Percentiles rank a stretch among this genome's conserved stretches.
These are phyloP conservation scores for Fusarium sp. DNA, from an alignment of 2,329 filamentous ascomycete genomes.

Conservation along the genomic window DNA sequence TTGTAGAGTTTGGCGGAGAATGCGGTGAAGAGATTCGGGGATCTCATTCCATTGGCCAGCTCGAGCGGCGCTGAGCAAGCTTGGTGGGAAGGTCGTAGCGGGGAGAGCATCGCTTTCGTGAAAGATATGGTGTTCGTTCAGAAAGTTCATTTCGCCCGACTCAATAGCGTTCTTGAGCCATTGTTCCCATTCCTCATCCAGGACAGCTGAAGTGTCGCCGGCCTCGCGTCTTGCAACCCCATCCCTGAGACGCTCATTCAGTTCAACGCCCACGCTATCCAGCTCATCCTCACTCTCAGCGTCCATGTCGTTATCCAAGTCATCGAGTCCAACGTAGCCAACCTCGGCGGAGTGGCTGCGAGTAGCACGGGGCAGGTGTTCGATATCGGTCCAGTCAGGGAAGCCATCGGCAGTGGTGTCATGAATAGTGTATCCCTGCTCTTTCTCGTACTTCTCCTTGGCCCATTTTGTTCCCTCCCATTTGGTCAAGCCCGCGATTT, in stretches of 20 bases:
- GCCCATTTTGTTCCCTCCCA: conserved; percentile 90
- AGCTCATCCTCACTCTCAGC: conserved; percentile 67
- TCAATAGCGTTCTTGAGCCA: conserved; percentile 79
- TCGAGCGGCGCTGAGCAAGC: conserved; percentile 67
- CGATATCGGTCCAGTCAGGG: conserved; percentile 63
- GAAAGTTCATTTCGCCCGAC: conserved; percentile 66
- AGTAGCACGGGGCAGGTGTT: conserved; percentile 33
- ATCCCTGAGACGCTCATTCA: conserved; percentile 74
- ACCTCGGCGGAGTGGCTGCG: conserved; percentile 28
- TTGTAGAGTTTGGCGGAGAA: conserved; percentile 63
- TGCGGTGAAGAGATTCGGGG: conserved; percentile 66
- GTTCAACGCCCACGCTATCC: conserved; percentile 69
- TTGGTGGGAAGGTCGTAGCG: conserved; percentile 60
- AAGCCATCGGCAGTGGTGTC: conserved; percentile 81
- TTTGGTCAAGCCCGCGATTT: conserved; percentile 79
- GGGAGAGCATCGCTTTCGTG: conserved; percentile 49
- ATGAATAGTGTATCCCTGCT: conserved; percentile 76
- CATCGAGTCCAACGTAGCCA: conserved; percentile 39
- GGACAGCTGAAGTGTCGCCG: conserved; percentile 67
- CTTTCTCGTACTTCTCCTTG: conserved; percentile 81
- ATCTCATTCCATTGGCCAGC: conserved; percentile 69
- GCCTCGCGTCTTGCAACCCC: conserved; percentile 73
- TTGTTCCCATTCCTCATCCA: conserved; percentile 81
- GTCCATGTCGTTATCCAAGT: conserved; percentile 54
- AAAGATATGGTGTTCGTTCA: conserved; percentile 57